Conservation (phyloP, 2,329 filamentous ascomycete genomes). For the Orbilia quercus region DNA sequence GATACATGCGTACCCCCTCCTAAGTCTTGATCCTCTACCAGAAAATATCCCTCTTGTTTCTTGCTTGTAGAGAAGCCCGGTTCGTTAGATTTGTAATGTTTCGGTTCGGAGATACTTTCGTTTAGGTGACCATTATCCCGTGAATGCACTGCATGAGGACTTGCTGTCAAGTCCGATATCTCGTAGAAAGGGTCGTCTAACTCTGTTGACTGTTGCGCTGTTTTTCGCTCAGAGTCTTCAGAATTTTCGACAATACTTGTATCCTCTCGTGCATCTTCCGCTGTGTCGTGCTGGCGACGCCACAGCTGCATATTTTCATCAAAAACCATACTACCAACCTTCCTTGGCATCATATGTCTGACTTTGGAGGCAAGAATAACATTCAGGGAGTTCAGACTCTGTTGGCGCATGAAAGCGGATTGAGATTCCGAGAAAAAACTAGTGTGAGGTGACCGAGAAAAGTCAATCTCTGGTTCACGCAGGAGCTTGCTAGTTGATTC, state of each 20-base stretch:
- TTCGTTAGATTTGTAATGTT: not conserved
- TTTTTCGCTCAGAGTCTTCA: constrained; percentile 8
- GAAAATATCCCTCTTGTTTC: not conserved
- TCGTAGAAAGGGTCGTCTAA: constrained; percentile 43
- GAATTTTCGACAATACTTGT: not conserved
- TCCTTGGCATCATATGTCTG: constrained; percentile 53
- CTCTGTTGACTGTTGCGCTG: not conserved
- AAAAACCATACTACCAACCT: constrained; percentile 50
- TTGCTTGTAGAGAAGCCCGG: not conserved
- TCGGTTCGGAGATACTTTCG: not conserved
- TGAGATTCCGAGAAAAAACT: constrained; percentile 37
- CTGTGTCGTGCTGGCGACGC: constrained; percentile 19
- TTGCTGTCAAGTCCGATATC: constrained; percentile 49
- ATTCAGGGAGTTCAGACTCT: constrained; percentile 42
- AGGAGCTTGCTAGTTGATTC: constrained; percentile 38
- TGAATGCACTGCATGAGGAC: not conserved
- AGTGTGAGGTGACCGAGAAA: constrained; percentile 41
- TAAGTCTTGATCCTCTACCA: not conserved
- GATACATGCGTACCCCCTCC: not conserved
- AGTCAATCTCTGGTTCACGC: constrained; percentile 42
- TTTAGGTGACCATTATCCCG: not conserved
- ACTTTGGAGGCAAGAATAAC: constrained; percentile 48
- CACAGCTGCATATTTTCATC: constrained; percentile 43
- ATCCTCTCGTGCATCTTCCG: constrained; percentile 13
- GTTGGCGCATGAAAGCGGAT: constrained; percentile 26